Evolutionary conservation across 2,329 filamentous ascomycete species (phyloP).

Genomic region (Exserohilum rostratum): DNA sequence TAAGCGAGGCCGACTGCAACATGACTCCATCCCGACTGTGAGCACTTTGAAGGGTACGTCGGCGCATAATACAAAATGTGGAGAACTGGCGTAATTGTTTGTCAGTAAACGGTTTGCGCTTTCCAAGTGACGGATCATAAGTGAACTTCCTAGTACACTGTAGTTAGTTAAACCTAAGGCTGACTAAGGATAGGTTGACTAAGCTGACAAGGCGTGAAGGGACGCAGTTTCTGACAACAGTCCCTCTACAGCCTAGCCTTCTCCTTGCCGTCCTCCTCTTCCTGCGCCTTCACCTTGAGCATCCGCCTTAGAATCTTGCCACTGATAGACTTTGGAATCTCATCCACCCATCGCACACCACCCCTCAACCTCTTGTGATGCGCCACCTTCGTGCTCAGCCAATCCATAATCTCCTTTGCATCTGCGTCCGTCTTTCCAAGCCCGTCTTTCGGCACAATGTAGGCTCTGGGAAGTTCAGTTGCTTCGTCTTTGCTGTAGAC

Average conservation of each 20-base stretch:
- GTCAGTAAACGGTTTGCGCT: neutral
- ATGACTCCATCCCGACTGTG: neutral
- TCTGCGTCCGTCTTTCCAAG: slow-evolving; percentile 39
- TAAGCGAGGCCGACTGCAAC: slow-evolving; percentile 1
- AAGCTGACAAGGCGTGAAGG: too few relatives aligned
- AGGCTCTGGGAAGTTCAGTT: slow-evolving; percentile 52
- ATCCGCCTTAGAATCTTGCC: slow-evolving; percentile 57
- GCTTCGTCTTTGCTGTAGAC: slow-evolving; percentile 54
- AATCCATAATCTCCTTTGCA: slow-evolving; percentile 50
- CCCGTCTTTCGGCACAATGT: slow-evolving; percentile 43
- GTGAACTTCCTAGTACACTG: neutral
- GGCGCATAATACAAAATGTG: neutral
- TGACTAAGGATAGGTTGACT: too few relatives aligned
- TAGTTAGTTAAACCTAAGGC: too few relatives aligned
- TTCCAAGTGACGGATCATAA: neutral
- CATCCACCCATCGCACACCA: slow-evolving; percentile 54
- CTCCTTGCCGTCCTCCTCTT: slow-evolving; percentile 45
- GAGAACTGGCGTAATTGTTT: neutral
- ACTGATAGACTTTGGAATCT: slow-evolving; percentile 55
- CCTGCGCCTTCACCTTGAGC: slow-evolving; percentile 51
- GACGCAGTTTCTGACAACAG: too few relatives aligned
- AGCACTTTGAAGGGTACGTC: neutral
- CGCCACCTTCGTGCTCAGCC: slow-evolving; percentile 52
- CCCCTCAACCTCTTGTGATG: slow-evolving; percentile 56
- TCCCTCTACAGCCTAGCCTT: slow-evolving; percentile 56